Base-by-base conservation (phyloP, 495 filamentous ascomycete species). In the Aspergillus heteromorphus region DNA sequence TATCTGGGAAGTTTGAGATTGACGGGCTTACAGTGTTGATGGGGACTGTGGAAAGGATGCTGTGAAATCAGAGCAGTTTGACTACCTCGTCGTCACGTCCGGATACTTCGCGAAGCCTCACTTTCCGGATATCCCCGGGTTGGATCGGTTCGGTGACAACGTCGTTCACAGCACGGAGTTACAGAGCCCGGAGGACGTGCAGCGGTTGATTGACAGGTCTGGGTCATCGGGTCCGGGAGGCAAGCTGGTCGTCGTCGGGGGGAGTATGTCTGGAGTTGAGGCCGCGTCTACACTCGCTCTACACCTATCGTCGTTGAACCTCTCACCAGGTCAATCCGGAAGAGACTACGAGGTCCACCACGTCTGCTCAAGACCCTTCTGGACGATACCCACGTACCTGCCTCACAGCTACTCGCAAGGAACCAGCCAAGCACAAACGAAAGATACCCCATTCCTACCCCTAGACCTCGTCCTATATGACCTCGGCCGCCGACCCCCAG, bases 201-300 rank as follows among this genome's bases (percentile, higher is more conserved):
- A 64, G 6, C 40, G 40, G 27, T 30, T 59, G 6, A 25, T 55
- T 1, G 56, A 59, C 25, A 43, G 19, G 8, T 40, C 41, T 1
- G 30, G 53, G 9, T 53, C 31, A 0, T 67, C 58, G 14, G 66
- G 66, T 0, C 67, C 58, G 14, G 66, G 66, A 0, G 76, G 80
- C n/a, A 87, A 86, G 59, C 80, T 95, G 45, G 77, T 92, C 2
- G 79, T 96, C 13, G 77, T 92, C 8, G 91, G 91, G 4, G 90
- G 90, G 2, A 87, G 88, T 52, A 90, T 95, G 79, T 92, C 87
- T 16, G 89, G 88, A 0, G 79, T 83, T 8, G 91, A 95, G 71
- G 82, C 85, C 38, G 88, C 87, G 6, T 83, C 84, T 18, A 80
- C 83, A 4, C 75, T 91, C 30, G 89, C 89, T 13, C 73, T 84